These are phyloP conservation scores for Elasticomyces elasticus DNA, from an alignment of 495 filamentous ascomycete genomes.

Conservation along the genomic window DNA sequence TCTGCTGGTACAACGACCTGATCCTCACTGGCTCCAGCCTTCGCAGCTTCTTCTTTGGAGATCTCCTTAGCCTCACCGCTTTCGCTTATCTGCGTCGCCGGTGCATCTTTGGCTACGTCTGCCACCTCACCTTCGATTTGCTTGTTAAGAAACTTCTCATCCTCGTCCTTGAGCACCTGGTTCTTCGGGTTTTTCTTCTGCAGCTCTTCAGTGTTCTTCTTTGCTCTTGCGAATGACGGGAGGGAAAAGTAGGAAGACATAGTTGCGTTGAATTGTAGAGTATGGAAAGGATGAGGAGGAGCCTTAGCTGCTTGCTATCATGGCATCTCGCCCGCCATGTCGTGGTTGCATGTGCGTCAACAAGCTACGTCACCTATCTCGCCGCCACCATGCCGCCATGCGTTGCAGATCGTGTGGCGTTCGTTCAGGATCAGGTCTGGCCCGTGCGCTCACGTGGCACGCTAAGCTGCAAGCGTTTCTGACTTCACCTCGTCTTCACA, in stretches of 20 bases:
- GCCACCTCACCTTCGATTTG: constrained; percentile 27
- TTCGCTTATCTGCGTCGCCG: constrained; percentile 22
- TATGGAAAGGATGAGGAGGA: too few relatives aligned
- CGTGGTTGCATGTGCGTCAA: neutral
- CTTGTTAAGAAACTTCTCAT: constrained; percentile 31
- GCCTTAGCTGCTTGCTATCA: neutral
- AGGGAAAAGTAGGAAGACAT: constrained; percentile 21
- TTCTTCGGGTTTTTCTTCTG: constrained; percentile 21
- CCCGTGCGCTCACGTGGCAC: neutral
- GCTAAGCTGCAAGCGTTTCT: neutral
- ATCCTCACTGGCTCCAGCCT: constrained; percentile 4
- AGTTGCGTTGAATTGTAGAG: neutral
- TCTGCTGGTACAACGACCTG: constrained; percentile 25
- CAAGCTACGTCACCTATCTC: neutral
- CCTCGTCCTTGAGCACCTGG: constrained; percentile 32
- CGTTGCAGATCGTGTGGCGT: neutral
- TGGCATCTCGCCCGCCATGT: neutral
- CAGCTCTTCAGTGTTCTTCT: constrained; percentile 21
- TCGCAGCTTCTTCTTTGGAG: constrained; percentile 2
- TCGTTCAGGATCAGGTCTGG: too few relatives aligned
- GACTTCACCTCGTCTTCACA: neutral
- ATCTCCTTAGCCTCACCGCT: constrained; percentile 20
- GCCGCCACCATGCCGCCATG: neutral
- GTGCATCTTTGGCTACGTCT: constrained; percentile 16
- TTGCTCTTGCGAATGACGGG: constrained; percentile 22